Base-by-base conservation (phyloP, 208 protist genomes). In the Crithidia acanthocephali region DNA sequence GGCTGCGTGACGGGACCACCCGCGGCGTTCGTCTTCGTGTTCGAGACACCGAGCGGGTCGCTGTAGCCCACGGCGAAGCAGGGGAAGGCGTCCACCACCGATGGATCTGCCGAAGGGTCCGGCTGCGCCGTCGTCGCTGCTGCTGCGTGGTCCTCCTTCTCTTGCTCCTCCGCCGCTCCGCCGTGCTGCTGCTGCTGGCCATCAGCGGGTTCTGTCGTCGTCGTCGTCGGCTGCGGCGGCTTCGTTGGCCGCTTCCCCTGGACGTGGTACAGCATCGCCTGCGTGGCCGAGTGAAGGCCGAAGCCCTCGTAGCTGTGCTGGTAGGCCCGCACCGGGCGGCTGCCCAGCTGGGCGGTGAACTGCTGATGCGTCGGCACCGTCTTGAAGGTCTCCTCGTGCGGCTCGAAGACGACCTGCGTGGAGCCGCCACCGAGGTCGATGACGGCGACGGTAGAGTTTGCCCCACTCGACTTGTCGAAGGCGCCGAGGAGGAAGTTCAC, bases 281-380 rank as follows among this genome's bases (percentile, higher is more conserved):
- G 66, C 51, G 79, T 79, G 16, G 87, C 91, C 0, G 77, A 80
- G 52, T 90, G 81, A 42, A 96, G 74, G 23, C 91, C 91, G 60
- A 84, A 85, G 35, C 88, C 91, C 30, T 93, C 81, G 69, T 96
- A 92, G 72, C 86, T 90, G 77, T 94, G 88, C 78, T 94, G 86
- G 57, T 94, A 96, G 11, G 88, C 71, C 22, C 58, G 30, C 63
- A 88, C 68, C 0, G n/a, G 40, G 4, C 78, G 72, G 25, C 74
- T 72, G 35, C 76, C 73, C 27, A 85, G 22, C 22, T 25, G 42
- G 0, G 73, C 53, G 9, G 55, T 63, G 66, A 86, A 83, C 10
- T 52, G 56, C 33, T 69, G 56, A 5, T 72, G 57, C 9, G 42
- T 6, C 5, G 65, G 53, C n/a, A 77, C 44, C 10, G n/a, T 15